Percentiles rank a stretch among this genome's conserved stretches.
These are phyloP conservation scores for Hylodesmum podocarpum DNA, from an alignment of 306 rosid species.

Conservation along the genomic window DNA sequence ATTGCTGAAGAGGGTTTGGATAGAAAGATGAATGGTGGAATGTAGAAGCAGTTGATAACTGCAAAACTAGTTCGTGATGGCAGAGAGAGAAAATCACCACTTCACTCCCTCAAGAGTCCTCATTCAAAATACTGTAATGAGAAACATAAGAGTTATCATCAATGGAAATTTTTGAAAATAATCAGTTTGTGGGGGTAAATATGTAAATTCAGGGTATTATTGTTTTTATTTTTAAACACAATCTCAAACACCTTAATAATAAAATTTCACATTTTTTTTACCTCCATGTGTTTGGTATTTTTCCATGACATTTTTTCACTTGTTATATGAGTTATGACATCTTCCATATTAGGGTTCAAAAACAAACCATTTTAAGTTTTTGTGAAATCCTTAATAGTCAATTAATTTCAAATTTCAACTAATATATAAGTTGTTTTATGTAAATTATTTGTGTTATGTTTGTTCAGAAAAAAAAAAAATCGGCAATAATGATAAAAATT, in stretches of 20 bases:
- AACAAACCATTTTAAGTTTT: too few relatives aligned
- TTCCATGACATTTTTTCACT: not conserved
- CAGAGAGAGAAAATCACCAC: slow-evolving; percentile 45
- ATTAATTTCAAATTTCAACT: too few relatives aligned
- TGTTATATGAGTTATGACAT: not conserved
- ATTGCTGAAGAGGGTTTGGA: slow-evolving; percentile 2
- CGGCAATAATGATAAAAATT: too few relatives aligned
- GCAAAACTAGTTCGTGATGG: slow-evolving; percentile 23
- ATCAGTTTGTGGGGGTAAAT: not conserved
- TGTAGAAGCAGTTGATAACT: slow-evolving; percentile 8
- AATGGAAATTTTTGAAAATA: not conserved
- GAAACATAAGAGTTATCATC: not conserved
- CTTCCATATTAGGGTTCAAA: too few relatives aligned
- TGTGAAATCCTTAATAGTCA: too few relatives aligned
- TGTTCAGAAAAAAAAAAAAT: too few relatives aligned
- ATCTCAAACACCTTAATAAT: not conserved
- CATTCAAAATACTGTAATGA: not conserved
- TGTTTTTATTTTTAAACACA: not conserved
- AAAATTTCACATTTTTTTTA: not conserved
- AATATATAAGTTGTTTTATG: too few relatives aligned
- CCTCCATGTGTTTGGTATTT: too few relatives aligned
- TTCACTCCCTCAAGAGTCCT: slow-evolving; percentile 27
- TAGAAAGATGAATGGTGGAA: slow-evolving; percentile 28
- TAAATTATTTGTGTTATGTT: too few relatives aligned
- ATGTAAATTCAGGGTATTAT: not conserved